phyloP scores from a whole-genome alignment of 164 flowering plant species.

The Warburgia ugandensis region DNA sequence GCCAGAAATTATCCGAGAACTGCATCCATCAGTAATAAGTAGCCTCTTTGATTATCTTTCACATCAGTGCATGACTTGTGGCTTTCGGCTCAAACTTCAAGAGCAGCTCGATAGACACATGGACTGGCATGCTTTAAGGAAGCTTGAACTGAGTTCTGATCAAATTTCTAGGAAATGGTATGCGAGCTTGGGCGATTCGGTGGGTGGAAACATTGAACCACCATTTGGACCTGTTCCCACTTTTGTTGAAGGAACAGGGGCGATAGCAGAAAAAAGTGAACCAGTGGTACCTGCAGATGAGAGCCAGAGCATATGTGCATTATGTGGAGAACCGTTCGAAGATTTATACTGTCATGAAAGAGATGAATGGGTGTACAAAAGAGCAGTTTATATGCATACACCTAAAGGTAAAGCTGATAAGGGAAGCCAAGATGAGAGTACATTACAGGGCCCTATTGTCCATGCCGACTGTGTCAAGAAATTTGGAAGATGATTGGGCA shows the following conservation, averaged over 20 bases:
- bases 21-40: slow-evolving; percentile 51
- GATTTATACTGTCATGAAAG: slow-evolving; percentile 58
- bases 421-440: slow-evolving; percentile 21
- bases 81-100: slow-evolving; percentile 51
- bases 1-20: slow-evolving; percentile 60
- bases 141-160: slow-evolving; percentile 15
- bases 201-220: slow-evolving; percentile 26
- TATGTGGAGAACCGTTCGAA: slow-evolving; percentile 90
- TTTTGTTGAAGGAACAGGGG: slow-evolving; percentile 12
- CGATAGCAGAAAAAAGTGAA: slow-evolving; percentile 25
- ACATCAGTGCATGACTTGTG: slow-evolving; percentile 59
- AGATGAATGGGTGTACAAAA: slow-evolving; percentile 82
- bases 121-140: slow-evolving; percentile 63
- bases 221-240: slow-evolving; percentile 8
- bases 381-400: slow-evolving; percentile 44
- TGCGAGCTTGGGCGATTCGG: slow-evolving; percentile 44
- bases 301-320: slow-evolving; percentile 59
- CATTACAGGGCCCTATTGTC: slow-evolving; percentile 73
- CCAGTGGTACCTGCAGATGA: slow-evolving; percentile 84
- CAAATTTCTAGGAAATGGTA: slow-evolving; percentile 60
- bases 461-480: slow-evolving; percentile 61
- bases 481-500: slow-evolving; percentile 41
- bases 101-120: slow-evolving; percentile 58
- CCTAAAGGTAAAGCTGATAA: slow-evolving; percentile 13
- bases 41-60: slow-evolving; percentile 56